A percentile compares a stretch with the other conserved stretches of the same genome.
Evolutionary conservation across 1,139 yeast genomes (phyloP).

Genomic region (Magnusiomyces starmeri): DNA sequence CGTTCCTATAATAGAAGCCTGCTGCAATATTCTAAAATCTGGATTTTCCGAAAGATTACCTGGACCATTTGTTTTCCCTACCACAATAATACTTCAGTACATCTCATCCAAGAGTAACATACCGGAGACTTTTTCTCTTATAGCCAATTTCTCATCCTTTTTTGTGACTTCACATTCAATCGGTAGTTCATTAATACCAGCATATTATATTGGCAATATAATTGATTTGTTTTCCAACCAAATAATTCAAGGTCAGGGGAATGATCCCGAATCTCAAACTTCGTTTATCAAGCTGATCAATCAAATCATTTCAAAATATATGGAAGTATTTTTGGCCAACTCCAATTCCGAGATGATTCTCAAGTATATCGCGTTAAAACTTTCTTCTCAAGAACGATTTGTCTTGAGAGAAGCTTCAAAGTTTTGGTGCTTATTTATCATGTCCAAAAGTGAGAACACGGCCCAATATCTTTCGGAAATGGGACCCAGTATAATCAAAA

Average conservation of each 20-base stretch:
- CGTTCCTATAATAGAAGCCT: conserved; percentile 45
- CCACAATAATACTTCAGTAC: conserved; percentile 39
- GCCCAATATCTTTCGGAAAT: conserved; percentile 16
- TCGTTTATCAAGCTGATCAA: conserved; percentile 23
- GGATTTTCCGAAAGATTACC: conserved; percentile 29
- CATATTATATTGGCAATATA: conserved; percentile 16
- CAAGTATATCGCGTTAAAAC: conserved; percentile 35
- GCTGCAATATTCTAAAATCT: conserved; percentile 50
- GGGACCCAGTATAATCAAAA: conserved; percentile 25
- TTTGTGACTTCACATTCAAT: conserved; percentile 22
- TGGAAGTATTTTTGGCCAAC: conserved; percentile 16
- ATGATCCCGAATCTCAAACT: conserved; percentile 25
- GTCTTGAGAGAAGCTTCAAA: conserved; percentile 52
- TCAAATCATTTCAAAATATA: conserved; percentile 19
- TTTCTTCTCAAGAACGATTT: conserved; percentile 54
- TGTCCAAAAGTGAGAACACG: conserved; percentile 19
- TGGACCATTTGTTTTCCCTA: conserved; percentile 16
- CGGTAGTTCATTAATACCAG: conserved; percentile 7
- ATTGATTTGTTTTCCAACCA: conserved; percentile 20
- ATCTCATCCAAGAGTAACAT: conserved; percentile 36
- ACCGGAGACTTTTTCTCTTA: conserved; percentile 19
- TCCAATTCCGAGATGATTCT: conserved; percentile 17
- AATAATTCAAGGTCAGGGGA: conserved; percentile 8
- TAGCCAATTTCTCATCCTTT: conserved; percentile 30
- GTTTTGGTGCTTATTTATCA: conserved; percentile 58